These are phyloP conservation scores for Fusarium sp. DNA, from an alignment of 2,329 filamentous ascomycete species.

Conservation along the genomic window DNA sequence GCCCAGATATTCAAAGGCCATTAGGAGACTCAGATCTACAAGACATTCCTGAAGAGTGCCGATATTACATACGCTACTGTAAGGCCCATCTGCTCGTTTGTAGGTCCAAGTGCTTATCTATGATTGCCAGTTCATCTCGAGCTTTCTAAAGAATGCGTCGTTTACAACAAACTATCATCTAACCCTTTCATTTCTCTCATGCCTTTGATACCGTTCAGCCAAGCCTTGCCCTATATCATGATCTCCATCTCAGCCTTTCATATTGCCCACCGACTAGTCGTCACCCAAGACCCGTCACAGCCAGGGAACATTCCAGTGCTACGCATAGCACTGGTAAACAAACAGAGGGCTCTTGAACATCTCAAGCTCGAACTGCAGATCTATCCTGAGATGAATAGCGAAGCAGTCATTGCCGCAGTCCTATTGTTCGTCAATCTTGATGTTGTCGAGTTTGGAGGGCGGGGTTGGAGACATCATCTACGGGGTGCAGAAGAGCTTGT, in stretches of 20 bases:
- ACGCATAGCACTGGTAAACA: not conserved
- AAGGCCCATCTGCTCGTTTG: not conserved
- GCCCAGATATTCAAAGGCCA: rapidly evolving
- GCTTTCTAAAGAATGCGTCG: not conserved
- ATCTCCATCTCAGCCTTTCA: not conserved
- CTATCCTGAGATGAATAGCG: rapidly evolving
- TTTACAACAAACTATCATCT: not conserved
- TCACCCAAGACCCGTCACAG: not conserved
- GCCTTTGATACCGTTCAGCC: not conserved
- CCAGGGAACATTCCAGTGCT: not conserved
- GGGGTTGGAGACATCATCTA: not conserved
- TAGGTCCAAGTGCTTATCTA: no score
- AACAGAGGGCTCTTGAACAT: rapidly evolving
- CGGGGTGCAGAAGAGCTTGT: not conserved
- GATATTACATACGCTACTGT: not conserved
- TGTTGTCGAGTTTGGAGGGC: rapidly evolving
- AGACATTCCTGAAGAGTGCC: not conserved
- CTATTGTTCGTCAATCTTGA: rapidly evolving
- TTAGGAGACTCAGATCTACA: not conserved
- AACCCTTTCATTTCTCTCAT: not conserved
- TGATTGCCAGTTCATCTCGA: not conserved
- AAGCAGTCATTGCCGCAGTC: rapidly evolving
- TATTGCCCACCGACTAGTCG: rapidly evolving
- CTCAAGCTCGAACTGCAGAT: not conserved
- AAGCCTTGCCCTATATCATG: not conserved